These are phyloP conservation scores for Sclerotinia trifoliorum DNA, from an alignment of 2,329 filamentous ascomycete species.

Conservation along the genomic window DNA sequence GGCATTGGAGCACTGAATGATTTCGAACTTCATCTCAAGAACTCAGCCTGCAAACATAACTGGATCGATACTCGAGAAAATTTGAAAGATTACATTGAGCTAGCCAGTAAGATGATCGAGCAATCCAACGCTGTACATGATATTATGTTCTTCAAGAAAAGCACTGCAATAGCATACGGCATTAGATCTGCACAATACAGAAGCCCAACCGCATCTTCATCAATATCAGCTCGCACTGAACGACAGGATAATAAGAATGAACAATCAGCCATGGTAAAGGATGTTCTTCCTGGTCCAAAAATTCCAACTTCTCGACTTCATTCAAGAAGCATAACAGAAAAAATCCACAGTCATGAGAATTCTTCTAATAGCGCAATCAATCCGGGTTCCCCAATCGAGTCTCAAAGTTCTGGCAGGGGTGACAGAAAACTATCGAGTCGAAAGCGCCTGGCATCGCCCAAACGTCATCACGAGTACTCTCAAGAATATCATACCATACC, in stretches of 20 bases:
- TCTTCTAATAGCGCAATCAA: neutral
- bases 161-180: neutral
- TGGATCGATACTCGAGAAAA: slow-evolving; percentile 28
- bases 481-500: slow-evolving; percentile 13
- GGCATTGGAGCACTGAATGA: slow-evolving; percentile 25
- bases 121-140: slow-evolving; percentile 28
- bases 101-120: slow-evolving; percentile 33
- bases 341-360: neutral
- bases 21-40: slow-evolving; percentile 27
- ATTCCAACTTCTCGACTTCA: neutral
- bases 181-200: neutral
- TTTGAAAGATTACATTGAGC: slow-evolving; percentile 30
- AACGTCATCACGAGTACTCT: slow-evolving; percentile 11
- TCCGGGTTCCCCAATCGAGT: neutral
- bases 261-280: neutral
- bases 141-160: slow-evolving; percentile 25
- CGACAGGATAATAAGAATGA: neutral
- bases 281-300: neutral
- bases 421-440: neutral
- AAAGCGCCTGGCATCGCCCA: slow-evolving; percentile 17
- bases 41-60: slow-evolving; percentile 27
- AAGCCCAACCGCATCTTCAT: neutral
- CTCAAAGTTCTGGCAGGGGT: neutral
- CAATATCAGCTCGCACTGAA: neutral
- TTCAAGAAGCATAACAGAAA: neutral